These are phyloP conservation scores for Irpex rosettiformis DNA, from an alignment of 1,284 basidiomycete genomes.

Conservation along the genomic window DNA sequence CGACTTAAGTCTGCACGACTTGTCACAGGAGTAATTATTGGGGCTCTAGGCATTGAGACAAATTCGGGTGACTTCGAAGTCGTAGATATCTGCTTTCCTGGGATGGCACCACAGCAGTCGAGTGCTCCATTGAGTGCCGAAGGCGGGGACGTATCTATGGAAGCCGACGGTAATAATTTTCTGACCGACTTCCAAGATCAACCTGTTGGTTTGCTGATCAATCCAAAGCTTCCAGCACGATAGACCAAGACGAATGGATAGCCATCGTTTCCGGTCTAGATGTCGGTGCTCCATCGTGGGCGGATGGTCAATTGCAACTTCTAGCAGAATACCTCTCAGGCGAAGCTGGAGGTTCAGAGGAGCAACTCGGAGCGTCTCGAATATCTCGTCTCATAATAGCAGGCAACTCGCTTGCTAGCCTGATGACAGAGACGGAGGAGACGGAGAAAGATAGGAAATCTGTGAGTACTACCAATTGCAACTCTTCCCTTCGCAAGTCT, in stretches of 20 bases:
- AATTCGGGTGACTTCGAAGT: slow-evolving; percentile 91
- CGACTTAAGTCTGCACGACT: slow-evolving; percentile 51
- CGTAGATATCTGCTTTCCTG: slow-evolving; percentile 85
- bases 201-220: neutral
- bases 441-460: slow-evolving; percentile 62
- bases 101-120: slow-evolving; percentile 63
- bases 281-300: slow-evolving; percentile 54
- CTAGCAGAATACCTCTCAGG: slow-evolving; percentile 86
- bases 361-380: slow-evolving; percentile 61
- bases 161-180: slow-evolving; percentile 37
- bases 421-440: slow-evolving; percentile 35
- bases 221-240: neutral
- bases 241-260: slow-evolving; percentile 64
- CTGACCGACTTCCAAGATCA: neutral
- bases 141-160: slow-evolving; percentile 27
- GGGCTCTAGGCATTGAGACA: slow-evolving; percentile 88
- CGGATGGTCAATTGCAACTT: slow-evolving; percentile 77
- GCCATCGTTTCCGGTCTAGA: slow-evolving; percentile 84
- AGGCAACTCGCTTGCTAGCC: slow-evolving; percentile 77
- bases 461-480: slow-evolving; percentile 35
- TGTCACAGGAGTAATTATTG: slow-evolving; percentile 90
- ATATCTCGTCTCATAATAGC: slow-evolving; percentile 84
- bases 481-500: neutral
- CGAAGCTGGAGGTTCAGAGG: slow-evolving; percentile 70
- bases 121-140: slow-evolving; percentile 18